Base-by-base conservation (phyloP, 495 filamentous ascomycete species). In the Penicillium steckii region DNA sequence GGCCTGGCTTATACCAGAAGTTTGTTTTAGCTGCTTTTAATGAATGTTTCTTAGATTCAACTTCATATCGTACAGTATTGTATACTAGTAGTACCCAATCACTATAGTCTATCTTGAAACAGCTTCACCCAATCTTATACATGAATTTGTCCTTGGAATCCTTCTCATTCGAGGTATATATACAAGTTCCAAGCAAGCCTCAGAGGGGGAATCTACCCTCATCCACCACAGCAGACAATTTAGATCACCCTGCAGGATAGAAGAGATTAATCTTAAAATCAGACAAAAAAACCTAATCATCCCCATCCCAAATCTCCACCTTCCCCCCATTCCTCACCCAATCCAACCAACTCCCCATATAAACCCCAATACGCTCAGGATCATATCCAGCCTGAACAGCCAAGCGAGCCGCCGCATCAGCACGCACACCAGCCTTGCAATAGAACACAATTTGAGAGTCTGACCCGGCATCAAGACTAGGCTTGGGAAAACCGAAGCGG, bases 391-490 rank as follows among this genome's bases (percentile, higher is more conserved):
- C 84, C 69, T 86, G 79, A 44, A 73, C 72, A 44, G 93, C 93
- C 72, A 97, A 65, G 62, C 83, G 78, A 21, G 92, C 91, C n/a
- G 92, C 93, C 3, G 88, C 82, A 18, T 76, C 67, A 59, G 87
- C 88, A 68, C 94, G 79, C 50, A 97, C 90, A 2, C 94, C 94
- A 0, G 90, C 84, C 72, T 88, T 93, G 69, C 94, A 98, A 66
- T 96, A 98, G 60, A 97, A 94, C 2, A 97, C 83, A 9, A 96
- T 71, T 24, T 69, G n/a, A n/a, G n/a, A n/a, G n/a, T n/a, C 52
- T 42, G 46, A 44, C 0, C 48, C 55, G 10, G 51, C 49, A 27
- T 54, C 64, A 3, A 47, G 56, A 4, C 48, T 61, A 3, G 75
- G 75, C 66, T 78, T 78, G 3, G 72, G 61, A 41, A 68, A 78